Percentiles rank a stretch among this genome's conserved stretches.
Evolutionary conservation across 768 basidiomycete species (phyloP).

Genomic region (Neoboletus subvelutipes): DNA sequence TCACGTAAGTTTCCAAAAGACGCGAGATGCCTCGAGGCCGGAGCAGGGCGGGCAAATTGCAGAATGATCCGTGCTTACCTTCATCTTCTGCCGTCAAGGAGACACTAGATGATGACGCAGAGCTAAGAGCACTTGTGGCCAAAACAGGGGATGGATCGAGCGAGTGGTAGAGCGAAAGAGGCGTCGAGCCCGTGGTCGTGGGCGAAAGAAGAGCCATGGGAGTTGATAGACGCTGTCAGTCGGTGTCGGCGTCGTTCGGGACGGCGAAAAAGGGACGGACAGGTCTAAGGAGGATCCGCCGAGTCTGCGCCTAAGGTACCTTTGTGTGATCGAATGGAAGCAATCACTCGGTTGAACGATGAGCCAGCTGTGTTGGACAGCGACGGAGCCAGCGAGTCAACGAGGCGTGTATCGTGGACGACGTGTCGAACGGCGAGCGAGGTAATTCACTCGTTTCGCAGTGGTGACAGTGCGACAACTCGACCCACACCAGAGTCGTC

Average conservation of each 20-base stretch:
- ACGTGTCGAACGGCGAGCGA: constrained; percentile 17
- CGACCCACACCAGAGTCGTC: background rate
- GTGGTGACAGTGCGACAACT: constrained; percentile 11
- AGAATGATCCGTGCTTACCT: constrained; percentile 44
- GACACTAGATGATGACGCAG: constrained; percentile 45
- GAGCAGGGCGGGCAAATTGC: constrained; percentile 9
- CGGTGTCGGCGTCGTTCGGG: constrained; percentile 10
- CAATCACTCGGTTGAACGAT: constrained; percentile 8
- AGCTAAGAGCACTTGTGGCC: constrained; percentile 21
- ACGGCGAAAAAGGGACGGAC: constrained; percentile 1
- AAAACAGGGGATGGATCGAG: constrained; percentile 30
- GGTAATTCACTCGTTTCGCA: background rate
- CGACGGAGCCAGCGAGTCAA: background rate
- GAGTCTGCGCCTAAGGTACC: constrained; percentile 45
- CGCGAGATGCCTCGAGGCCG: constrained; percentile 24
- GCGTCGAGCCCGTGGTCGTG: constrained; percentile 29
- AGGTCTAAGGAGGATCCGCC: constrained; percentile 49
- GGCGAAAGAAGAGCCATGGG: constrained; percentile 27
- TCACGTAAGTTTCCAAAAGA: constrained; percentile 35
- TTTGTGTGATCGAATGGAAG: constrained; percentile 36
- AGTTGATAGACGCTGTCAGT: background rate
- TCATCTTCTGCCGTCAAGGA: constrained; percentile 62
- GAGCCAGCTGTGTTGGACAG: constrained; percentile 6
- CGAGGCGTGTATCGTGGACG: constrained; percentile 9
- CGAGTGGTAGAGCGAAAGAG: constrained; percentile 34